A percentile compares a stretch with the other conserved stretches of the same genome.
phyloP scores from a whole-genome alignment of 2,329 filamentous ascomycete genomes.

The Xylariaceae sp. region DNA sequence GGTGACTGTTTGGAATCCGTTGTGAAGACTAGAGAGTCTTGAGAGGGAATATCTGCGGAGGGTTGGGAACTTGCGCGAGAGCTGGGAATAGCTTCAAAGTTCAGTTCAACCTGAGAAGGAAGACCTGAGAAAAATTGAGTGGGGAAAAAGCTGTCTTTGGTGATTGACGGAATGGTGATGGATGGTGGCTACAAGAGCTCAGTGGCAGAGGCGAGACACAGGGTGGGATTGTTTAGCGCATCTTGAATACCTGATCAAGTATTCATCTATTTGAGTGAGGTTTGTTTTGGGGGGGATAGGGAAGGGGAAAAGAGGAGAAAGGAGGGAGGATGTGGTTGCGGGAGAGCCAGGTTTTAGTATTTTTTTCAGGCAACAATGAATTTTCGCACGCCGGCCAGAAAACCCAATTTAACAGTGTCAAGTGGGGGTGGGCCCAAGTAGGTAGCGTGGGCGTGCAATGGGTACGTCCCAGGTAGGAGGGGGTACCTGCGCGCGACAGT shows the following conservation, averaged over 20 bases:
- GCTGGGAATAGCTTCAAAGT: slow-evolving; percentile 58
- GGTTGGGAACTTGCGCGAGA: slow-evolving; percentile 54
- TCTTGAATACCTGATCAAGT: slow-evolving; percentile 42
- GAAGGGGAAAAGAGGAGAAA: slow-evolving; percentile 35
- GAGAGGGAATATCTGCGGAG: slow-evolving; percentile 57
- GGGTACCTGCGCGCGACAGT: background rate
- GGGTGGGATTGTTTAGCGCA: slow-evolving; percentile 50
- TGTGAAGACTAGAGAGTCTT: slow-evolving; percentile 72
- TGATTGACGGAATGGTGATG: slow-evolving; percentile 53
- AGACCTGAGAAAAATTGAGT: slow-evolving; percentile 51
- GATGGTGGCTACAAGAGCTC: slow-evolving; percentile 35
- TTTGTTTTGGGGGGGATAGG: slow-evolving; percentile 35
- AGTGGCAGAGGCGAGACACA: slow-evolving; percentile 36
- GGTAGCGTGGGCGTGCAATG: background rate
- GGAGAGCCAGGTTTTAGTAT: slow-evolving; percentile 31
- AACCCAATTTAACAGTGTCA: background rate
- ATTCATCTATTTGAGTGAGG: slow-evolving; percentile 31
- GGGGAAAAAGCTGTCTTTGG: slow-evolving; percentile 40
- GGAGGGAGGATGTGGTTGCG: slow-evolving; percentile 23
- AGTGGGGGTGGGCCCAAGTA: slow-evolving; percentile 1
- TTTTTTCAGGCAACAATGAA: slow-evolving; percentile 31
- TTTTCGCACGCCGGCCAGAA: slow-evolving; percentile 3
- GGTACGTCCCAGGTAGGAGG: too few relatives aligned
- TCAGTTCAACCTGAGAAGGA: slow-evolving; percentile 60
- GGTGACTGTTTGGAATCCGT: slow-evolving; percentile 71